Conservation (phyloP, 192 early-diverging fungal genomes). For the Chytriomyces confervae region DNA sequence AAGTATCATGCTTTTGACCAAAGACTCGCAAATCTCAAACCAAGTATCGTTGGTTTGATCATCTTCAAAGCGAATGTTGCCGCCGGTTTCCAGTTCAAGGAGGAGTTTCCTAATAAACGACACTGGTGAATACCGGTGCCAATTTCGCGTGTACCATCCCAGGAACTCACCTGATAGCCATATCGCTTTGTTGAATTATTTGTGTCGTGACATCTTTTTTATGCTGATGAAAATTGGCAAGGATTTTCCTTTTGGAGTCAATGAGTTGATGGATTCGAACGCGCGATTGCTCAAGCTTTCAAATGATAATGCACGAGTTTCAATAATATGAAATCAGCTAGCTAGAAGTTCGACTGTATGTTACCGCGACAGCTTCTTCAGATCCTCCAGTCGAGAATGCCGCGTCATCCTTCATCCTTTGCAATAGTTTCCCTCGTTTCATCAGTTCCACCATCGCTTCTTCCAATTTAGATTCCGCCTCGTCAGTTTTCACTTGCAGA, state of each 20-base stretch:
- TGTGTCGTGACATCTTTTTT: conserved; percentile 42
- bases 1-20: conserved; percentile 52
- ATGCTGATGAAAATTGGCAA: conserved; percentile 42
- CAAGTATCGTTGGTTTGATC: conserved; percentile 55
- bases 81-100: conserved; percentile 68
- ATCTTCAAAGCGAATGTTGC: conserved; percentile 68
- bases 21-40: conserved; percentile 52
- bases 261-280: conserved; percentile 39
- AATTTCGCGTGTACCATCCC: not conserved
- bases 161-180: conserved; percentile 49
- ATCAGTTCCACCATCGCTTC: conserved; percentile 39
- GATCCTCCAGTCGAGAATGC: conserved; percentile 5
- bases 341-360: conserved; percentile 9
- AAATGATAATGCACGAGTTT: not conserved
- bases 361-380: not conserved
- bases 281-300: conserved; percentile 35
- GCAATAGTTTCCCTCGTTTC: conserved; percentile 32
- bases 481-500: conserved; percentile 35
- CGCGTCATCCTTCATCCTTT: conserved; percentile 49
- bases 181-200: conserved; percentile 53
- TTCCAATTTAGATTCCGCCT: conserved; percentile 35
- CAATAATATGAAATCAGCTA: not conserved
- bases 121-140: not conserved
- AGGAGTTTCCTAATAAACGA: conserved; percentile 48
- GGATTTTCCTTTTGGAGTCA: conserved; percentile 36